phyloP scores from a whole-genome alignment of 2,329 filamentous ascomycete genomes.

The Chaetomiaceae sp. region DNA sequence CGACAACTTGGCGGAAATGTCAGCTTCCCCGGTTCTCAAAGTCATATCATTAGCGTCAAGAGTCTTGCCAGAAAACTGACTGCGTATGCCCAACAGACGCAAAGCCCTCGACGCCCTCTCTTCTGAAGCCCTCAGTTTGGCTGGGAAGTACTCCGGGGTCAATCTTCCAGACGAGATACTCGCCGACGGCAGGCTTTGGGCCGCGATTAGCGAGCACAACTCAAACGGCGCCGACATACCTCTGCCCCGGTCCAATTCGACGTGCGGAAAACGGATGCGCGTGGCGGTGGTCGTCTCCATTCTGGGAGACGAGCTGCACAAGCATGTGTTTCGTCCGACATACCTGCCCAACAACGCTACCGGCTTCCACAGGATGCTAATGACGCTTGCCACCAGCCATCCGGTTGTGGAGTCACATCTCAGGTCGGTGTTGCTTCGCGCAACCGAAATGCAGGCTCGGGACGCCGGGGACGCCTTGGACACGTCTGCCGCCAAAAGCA shows the following conservation, averaged over 20 bases:
- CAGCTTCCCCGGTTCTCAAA: background rate
- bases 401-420: constrained; percentile 13
- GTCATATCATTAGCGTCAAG: too few relatives aligned
- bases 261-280: constrained; percentile 30
- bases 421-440: constrained; percentile 15
- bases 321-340: constrained; percentile 30
- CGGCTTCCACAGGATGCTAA: background rate
- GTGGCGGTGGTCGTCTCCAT: constrained; percentile 27
- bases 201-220: background rate
- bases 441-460: background rate
- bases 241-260: constrained; percentile 27
- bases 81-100: background rate
- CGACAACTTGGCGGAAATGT: background rate
- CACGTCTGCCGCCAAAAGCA: background rate
- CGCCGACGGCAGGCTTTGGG: background rate
- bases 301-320: constrained; percentile 25
- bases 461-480: background rate
- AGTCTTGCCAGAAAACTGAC: background rate
- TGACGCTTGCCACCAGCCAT: constrained; percentile 1
- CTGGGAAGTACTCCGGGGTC: background rate
- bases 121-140: background rate
- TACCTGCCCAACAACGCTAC: constrained; percentile 21
- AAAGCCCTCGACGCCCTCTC: background rate
- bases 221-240: constrained; percentile 19
- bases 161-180: background rate